Evolutionary conservation across 2,329 filamentous ascomycete genomes (phyloP).

Genomic region (Botrytis galanthina): DNA sequence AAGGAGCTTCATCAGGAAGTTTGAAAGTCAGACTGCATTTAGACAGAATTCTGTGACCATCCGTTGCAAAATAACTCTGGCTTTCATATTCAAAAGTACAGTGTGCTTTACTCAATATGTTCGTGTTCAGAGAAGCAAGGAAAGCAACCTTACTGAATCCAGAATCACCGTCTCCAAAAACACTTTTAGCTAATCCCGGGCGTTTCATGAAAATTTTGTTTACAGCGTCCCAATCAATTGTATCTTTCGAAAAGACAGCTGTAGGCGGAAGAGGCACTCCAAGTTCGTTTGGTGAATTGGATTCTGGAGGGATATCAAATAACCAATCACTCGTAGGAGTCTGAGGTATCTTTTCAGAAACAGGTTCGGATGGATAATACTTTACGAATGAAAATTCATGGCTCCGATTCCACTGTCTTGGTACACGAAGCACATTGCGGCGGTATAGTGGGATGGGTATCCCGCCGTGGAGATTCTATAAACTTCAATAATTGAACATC

Average conservation of each 20-base stretch:
- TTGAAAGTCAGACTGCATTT: background rate
- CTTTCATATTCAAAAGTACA: background rate
- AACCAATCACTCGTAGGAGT: background rate
- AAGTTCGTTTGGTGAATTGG: background rate
- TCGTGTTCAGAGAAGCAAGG: background rate
- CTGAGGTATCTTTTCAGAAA: background rate
- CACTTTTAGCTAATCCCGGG: background rate
- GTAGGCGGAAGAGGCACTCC: background rate
- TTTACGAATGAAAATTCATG: background rate
- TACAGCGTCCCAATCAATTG: background rate
- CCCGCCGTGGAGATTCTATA: background rate
- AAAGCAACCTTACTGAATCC: background rate
- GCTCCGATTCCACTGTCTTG: background rate
- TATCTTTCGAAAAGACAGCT: background rate
- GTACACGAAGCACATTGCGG: background rate
- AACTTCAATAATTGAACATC: background rate
- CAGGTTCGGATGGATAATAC: background rate
- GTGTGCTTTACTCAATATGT: background rate
- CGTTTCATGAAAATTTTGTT: background rate
- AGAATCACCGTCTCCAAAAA: background rate
- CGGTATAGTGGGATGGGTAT: slow-evolving; percentile 2
- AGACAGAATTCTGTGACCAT: background rate
- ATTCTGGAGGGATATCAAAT: background rate
- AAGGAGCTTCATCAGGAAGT: background rate
- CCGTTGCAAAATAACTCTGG: background rate